Base-by-base conservation (phyloP, 495 filamentous ascomycete genomes). In the Neurospora sp. region DNA sequence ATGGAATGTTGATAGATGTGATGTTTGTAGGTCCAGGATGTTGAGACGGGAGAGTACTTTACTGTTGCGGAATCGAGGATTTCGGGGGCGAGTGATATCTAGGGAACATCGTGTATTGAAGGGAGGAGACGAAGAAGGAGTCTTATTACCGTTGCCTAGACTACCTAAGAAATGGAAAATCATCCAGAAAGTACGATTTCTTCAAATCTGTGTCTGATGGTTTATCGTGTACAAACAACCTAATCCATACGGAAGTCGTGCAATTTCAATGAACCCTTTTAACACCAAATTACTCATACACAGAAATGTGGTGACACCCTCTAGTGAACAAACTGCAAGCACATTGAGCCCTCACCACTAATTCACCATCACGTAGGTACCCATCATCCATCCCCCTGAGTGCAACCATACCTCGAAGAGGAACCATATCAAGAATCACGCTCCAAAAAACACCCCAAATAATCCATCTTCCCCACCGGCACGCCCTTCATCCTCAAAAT, bases 401-500 rank as follows among this genome's bases (percentile, higher is more conserved):
- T 42, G 5, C 41, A 42, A 42, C 41, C 41, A 42, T 18, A 14
- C 39, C 39, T 41, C 39, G 10, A 39, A 39, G 39, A 39, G 11
- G 39, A 39, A 39, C 9, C 18, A 20, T 4, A 23, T 59, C 54
- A 66, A 66, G 6, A 6, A 35, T 66, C 54, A 14, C 14, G 27
- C 11, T 14, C 7, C 54, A 84, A 69, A 69, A 82, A 83, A 11
- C 71, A 14, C 27, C 69, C 75, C 70, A 88, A 44, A 74, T 80
- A 91, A 79, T 90, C 86, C 27, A 27, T 20, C 83, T 90, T 90
- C 1, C 87, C 87, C 16, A 92, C 12, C 2, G 83, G 81, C 44
- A 89, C 89, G 9, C 89, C 89, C 76, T 88, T 82, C 69, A 78
- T 80, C 38, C 89, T 78, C 71, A 91, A 74, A 73, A 92, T 86